Conservation (phyloP, 2,329 filamentous ascomycete species). For the Aspergillus terreus region DNA sequence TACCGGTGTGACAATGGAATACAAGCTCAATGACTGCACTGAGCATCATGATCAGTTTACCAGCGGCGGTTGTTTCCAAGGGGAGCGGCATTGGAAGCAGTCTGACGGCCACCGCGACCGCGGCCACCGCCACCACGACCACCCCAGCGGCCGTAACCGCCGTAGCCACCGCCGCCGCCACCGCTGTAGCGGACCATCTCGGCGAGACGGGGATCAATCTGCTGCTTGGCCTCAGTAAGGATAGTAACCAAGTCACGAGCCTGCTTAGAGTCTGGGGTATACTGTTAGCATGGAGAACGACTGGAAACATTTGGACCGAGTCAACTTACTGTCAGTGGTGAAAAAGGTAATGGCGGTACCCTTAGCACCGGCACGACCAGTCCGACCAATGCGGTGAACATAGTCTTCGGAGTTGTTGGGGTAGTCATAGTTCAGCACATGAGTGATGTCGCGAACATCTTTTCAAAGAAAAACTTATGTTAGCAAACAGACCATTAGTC, state of each 20-base stretch:
- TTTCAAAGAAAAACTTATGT: constrained; percentile 63
- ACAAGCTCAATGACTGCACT: constrained; percentile 24
- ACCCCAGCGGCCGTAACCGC: constrained; percentile 53
- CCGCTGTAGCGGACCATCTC: constrained; percentile 89
- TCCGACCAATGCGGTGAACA: constrained; percentile 66
- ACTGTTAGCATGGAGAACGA: background rate
- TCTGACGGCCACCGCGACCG: constrained; percentile 48
- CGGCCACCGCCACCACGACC: constrained; percentile 61
- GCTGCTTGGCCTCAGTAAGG: constrained; percentile 93
- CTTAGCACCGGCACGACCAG: constrained; percentile 72
- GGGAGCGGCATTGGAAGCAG: constrained; percentile 57
- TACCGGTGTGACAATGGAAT: constrained; percentile 27
- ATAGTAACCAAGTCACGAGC: constrained; percentile 94
- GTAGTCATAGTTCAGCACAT: constrained; percentile 99
- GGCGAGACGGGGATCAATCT: constrained; percentile 89
- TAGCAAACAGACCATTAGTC: constrained; percentile 64
- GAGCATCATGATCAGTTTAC: constrained; percentile 38
- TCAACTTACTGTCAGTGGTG: constrained; percentile 91
- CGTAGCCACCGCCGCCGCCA: constrained; percentile 69
- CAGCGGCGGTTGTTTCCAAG: constrained; percentile 56
- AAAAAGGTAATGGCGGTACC: constrained; percentile 98
- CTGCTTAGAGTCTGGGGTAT: constrained; percentile 73
- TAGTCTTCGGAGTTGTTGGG: constrained; percentile 83
- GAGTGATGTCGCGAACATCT: constrained; percentile 99
- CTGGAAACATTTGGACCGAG: background rate